These are phyloP conservation scores for Serpula lacrymans DNA, from an alignment of 768 basidiomycete genomes.

Conservation along the genomic window DNA sequence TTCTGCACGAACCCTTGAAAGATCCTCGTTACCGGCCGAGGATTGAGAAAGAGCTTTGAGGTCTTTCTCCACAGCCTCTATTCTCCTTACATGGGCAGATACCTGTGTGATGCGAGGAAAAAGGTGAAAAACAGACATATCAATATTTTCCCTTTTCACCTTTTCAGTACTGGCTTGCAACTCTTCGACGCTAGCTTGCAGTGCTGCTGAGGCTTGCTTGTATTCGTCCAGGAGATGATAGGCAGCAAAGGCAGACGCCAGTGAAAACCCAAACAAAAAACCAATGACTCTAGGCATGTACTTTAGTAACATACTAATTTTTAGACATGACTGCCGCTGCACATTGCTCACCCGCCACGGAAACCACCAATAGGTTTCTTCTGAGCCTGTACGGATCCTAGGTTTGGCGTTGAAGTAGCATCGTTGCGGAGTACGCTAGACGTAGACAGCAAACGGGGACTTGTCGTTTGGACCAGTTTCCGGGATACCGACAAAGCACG, in stretches of 20 bases:
- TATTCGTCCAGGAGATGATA: conserved; percentile 91
- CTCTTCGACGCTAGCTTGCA: conserved; percentile 86
- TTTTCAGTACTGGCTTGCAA: conserved; percentile 80
- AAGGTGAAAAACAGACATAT: not conserved
- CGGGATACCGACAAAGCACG: conserved; percentile 23
- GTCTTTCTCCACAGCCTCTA: conserved; percentile 89
- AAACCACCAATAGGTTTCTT: conserved; percentile 78
- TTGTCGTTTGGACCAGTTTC: conserved; percentile 12
- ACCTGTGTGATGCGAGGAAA: conserved; percentile 42
- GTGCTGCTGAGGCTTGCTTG: conserved; percentile 79
- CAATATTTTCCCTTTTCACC: conserved; percentile 33
- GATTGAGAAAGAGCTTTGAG: conserved; percentile 67
- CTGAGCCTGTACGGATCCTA: conserved; percentile 52
- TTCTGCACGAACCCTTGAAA: conserved; percentile 71
- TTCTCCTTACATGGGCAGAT: conserved; percentile 76
- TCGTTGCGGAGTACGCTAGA: conserved; percentile 43
- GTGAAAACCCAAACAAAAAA: conserved; percentile 85
- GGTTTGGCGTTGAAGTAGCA: conserved; percentile 37
- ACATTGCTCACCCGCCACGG: conserved; percentile 52
- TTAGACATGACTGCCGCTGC: conserved; percentile 4
- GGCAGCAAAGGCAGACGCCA: conserved; percentile 82
- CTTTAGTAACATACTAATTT: conserved; percentile 3
- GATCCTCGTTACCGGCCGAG: conserved; percentile 76
- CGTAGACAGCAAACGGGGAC: conserved; percentile 41
- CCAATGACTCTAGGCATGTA: conserved; percentile 62